Conservation (phyloP, 2,329 filamentous ascomycete genomes). For the Erysiphe pulchra region DNA sequence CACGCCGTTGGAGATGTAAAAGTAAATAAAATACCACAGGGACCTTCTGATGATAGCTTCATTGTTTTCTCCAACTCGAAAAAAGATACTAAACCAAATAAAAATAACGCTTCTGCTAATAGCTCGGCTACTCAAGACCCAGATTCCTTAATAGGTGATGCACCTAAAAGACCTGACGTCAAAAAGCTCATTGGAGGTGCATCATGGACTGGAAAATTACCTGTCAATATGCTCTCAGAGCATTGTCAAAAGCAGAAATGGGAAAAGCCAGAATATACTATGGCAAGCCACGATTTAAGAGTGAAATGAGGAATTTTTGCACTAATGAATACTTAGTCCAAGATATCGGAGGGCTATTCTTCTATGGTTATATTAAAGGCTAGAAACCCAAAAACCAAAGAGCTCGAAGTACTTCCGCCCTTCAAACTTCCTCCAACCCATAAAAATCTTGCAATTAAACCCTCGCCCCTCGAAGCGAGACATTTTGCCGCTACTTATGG, state of each 20-base stretch:
- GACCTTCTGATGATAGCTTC: slow-evolving; percentile 22
- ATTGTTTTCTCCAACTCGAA: slow-evolving; percentile 32
- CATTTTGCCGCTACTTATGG: slow-evolving; percentile 86
- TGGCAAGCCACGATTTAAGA: slow-evolving; percentile 22
- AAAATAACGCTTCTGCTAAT: slow-evolving; percentile 3
- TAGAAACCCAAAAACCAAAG: slow-evolving; percentile 59
- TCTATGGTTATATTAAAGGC: slow-evolving; percentile 58
- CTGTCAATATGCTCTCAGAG: slow-evolving; percentile 78
- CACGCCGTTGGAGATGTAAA: no score
- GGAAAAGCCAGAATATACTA: slow-evolving; percentile 80
- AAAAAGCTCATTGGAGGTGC: slow-evolving; percentile 77
- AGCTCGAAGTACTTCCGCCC: slow-evolving; percentile 47
- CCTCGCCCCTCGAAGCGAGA: slow-evolving; percentile 67
- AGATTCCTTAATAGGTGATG: slow-evolving; percentile 10
- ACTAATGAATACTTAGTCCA: slow-evolving; percentile 19
- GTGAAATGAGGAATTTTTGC: not conserved
- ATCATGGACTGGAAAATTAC: slow-evolving; percentile 93
- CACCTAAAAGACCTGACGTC: slow-evolving; percentile 25
- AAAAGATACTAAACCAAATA: slow-evolving; percentile 19
- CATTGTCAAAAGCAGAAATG: slow-evolving; percentile 91
- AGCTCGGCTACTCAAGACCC: slow-evolving; percentile 4
- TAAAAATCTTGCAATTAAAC: slow-evolving; percentile 47
- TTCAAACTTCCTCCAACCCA: slow-evolving; percentile 59
- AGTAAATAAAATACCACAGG: slow-evolving; percentile 9
- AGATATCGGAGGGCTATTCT: slow-evolving; percentile 47